Conservation (phyloP, 805 yeast species). For the Yarrowia hollandica region DNA sequence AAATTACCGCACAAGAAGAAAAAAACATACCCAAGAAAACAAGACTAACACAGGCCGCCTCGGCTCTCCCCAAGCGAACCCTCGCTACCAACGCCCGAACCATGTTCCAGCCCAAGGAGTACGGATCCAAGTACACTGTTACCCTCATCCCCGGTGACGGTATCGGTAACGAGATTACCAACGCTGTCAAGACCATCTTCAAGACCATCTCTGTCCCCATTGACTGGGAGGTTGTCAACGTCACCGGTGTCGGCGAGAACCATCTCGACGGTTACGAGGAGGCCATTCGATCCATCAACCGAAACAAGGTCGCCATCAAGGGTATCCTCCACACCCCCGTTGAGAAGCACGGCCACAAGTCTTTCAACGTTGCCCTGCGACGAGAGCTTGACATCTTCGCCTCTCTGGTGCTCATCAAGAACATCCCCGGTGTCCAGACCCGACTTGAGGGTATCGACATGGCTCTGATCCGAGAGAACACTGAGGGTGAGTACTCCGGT, state of each 20-base stretch:
- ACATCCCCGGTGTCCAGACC: constrained; percentile 90
- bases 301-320: constrained; percentile 95
- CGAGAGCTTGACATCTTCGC: constrained; percentile 96
- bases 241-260: constrained; percentile 54
- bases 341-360: constrained; percentile 72
- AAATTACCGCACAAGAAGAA: constrained; percentile 18
- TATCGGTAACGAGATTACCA: constrained; percentile 93
- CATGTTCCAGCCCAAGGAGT: constrained; percentile 76
- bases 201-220: constrained; percentile 85
- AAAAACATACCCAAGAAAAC: neutral
- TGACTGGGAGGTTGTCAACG: constrained; percentile 75
- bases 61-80: constrained; percentile 28
- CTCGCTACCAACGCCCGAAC: constrained; percentile 40
- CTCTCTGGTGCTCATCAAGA: constrained; percentile 88
- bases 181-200: constrained; percentile 88
- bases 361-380: constrained; percentile 94
- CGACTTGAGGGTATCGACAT: constrained; percentile 86
- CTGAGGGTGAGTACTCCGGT: constrained; percentile 99
- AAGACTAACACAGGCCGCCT: constrained; percentile 27
- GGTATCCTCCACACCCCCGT: constrained; percentile 93
- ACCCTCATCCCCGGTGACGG: constrained; percentile 97
- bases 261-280: constrained; percentile 55
- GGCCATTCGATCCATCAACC: constrained; percentile 86
- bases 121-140: constrained; percentile 92
- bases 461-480: constrained; percentile 96